A percentile compares a stretch with the other conserved stretches of the same genome.
Conservation (phyloP, 192 early-diverging fungal species). For the Gonapodya prolifera region DNA sequence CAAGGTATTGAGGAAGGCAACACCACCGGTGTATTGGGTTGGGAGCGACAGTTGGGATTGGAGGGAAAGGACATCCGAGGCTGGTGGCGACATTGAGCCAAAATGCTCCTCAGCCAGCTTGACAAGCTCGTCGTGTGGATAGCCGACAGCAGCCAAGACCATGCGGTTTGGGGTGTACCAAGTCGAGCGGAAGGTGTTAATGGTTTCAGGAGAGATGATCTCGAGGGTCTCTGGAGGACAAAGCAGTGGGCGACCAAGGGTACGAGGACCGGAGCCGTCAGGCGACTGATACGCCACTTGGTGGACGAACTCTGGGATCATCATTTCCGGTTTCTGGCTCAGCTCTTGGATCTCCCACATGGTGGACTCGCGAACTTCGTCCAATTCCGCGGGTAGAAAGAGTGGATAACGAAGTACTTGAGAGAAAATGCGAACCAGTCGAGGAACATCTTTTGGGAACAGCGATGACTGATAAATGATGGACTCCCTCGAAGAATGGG, state of each 20-base stretch:
- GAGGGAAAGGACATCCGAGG: slow-evolving; percentile 12
- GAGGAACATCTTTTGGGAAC: slow-evolving; percentile 65
- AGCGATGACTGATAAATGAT: slow-evolving; percentile 94
- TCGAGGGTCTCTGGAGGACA: slow-evolving; percentile 56
- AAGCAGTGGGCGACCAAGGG: slow-evolving; percentile 67
- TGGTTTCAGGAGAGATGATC: slow-evolving; percentile 47
- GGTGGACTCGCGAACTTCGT: slow-evolving; percentile 61
- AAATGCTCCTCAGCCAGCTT: slow-evolving; percentile 57
- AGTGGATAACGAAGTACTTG: slow-evolving; percentile 68
- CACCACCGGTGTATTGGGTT: slow-evolving; percentile 75
- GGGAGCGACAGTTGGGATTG: slow-evolving; percentile 15
- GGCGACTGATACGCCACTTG: slow-evolving; percentile 47
- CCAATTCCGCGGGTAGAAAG: slow-evolving; percentile 64
- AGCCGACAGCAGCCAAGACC: slow-evolving; percentile 75
- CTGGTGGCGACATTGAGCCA: slow-evolving; percentile 41
- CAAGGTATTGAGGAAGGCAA: slow-evolving; percentile 53
- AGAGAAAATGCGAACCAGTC: slow-evolving; percentile 60
- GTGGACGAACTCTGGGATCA: slow-evolving; percentile 79
- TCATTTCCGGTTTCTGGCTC: slow-evolving; percentile 69
- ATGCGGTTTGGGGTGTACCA: slow-evolving; percentile 91
- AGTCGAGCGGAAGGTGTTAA: slow-evolving; percentile 55
- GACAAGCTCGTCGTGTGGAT: slow-evolving; percentile 72
- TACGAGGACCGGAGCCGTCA: slow-evolving; percentile 32
- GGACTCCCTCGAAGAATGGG: slow-evolving; percentile 78
- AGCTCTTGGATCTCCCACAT: slow-evolving; percentile 83